Conservation (phyloP, 805 yeast genomes). For the Ogataea kodamae region DNA sequence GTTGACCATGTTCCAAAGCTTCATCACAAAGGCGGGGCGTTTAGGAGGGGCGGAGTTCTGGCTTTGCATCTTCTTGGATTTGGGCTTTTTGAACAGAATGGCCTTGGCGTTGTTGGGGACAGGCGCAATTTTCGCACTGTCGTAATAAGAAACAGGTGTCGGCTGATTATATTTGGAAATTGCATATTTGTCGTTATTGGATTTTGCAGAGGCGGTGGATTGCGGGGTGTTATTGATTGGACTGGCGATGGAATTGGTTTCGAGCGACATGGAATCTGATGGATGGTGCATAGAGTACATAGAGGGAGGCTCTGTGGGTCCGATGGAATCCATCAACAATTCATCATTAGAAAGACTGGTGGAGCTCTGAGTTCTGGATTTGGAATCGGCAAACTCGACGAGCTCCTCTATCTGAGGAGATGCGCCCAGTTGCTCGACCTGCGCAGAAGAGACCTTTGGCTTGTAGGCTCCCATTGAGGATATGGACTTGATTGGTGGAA, state of each 20-base stretch:
- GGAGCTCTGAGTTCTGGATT: slow-evolving; percentile 1
- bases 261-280: slow-evolving; percentile 11
- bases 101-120: slow-evolving; percentile 1
- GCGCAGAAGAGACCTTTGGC: slow-evolving; percentile 3
- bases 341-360: slow-evolving; percentile 9
- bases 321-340: slow-evolving; percentile 13
- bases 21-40: slow-evolving; percentile 88
- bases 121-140: slow-evolving; percentile 8
- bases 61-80: slow-evolving; percentile 21
- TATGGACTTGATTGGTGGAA: background rate
- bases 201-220: slow-evolving; percentile 7
- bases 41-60: slow-evolving; percentile 36
- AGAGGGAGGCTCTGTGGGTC: background rate
- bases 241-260: slow-evolving; percentile 9
- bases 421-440: slow-evolving; percentile 3
- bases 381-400: slow-evolving; percentile 4
- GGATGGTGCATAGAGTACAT: slow-evolving; percentile 2
- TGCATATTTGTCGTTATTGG: slow-evolving; percentile 10
- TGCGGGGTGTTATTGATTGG: slow-evolving; percentile 17
- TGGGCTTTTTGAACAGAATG: slow-evolving; percentile 26
- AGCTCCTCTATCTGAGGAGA: slow-evolving; percentile 15
- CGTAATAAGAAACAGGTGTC: slow-evolving; percentile 14
- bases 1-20: slow-evolving; percentile 94
- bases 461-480: slow-evolving; percentile 10
- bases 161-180: slow-evolving; percentile 16